Conservation (phyloP, 805 yeast genomes). For the Scheffersomyces lignosus region DNA sequence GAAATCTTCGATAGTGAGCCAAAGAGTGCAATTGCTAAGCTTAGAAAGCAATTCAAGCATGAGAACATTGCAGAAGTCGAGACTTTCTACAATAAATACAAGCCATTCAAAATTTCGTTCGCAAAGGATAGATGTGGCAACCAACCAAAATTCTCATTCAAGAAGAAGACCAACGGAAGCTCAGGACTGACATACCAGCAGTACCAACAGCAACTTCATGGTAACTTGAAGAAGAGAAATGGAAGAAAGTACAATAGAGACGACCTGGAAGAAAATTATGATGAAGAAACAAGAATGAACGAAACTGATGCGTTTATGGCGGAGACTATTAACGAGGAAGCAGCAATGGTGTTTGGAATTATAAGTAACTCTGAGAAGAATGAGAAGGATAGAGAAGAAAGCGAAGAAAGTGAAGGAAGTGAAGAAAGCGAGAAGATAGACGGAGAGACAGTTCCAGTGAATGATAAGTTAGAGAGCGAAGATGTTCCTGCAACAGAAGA, state of each 20-base stretch:
- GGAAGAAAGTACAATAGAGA: slow-evolving; percentile 1
- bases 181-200: slow-evolving; percentile 10
- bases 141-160: slow-evolving; percentile 55
- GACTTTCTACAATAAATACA: slow-evolving; percentile 44
- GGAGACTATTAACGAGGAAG: slow-evolving; percentile 37
- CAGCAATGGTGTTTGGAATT: slow-evolving; percentile 47
- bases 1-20: slow-evolving; percentile 48
- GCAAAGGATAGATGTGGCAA: slow-evolving; percentile 85
- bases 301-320: slow-evolving; percentile 12
- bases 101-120: slow-evolving; percentile 57
- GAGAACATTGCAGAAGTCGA: slow-evolving; percentile 33
- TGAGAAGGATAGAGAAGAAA: slow-evolving; percentile 3
- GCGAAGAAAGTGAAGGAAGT: slow-evolving; percentile 6
- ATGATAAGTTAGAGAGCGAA: background rate
- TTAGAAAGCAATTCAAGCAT: slow-evolving; percentile 55
- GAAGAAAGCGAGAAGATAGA: background rate
- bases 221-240: slow-evolving; percentile 2
- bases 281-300: slow-evolving; percentile 9
- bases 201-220: slow-evolving; percentile 14
- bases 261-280: slow-evolving; percentile 9
- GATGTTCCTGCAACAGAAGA: background rate
- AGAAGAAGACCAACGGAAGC: slow-evolving; percentile 38
- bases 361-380: slow-evolving; percentile 20
- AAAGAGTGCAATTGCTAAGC: slow-evolving; percentile 21
- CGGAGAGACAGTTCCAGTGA: too few species aligned